Evolutionary conservation across 1,139 yeast genomes (phyloP).

Genomic region (Saccharomyces hybrid): DNA sequence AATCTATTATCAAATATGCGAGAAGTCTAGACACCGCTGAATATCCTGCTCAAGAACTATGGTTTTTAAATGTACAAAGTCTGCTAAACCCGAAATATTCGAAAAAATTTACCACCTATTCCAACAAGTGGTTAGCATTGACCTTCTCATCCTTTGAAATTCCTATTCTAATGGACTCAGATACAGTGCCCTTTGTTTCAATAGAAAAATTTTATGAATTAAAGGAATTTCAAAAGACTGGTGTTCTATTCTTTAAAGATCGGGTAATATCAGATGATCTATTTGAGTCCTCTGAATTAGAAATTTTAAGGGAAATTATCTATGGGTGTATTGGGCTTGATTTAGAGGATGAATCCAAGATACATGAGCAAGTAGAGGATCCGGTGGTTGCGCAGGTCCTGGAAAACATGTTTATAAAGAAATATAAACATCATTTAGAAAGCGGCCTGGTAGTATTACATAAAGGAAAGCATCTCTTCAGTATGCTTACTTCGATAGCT

Average conservation of each 20-base stretch:
- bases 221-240: slow-evolving; percentile 35
- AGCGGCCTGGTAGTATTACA: slow-evolving; percentile 47
- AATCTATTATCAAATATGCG: not conserved
- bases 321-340: not conserved
- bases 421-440: slow-evolving; percentile 42
- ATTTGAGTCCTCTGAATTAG: not conserved
- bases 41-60: not conserved
- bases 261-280: slow-evolving; percentile 22
- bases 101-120: slow-evolving; percentile 26
- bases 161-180: slow-evolving; percentile 45
- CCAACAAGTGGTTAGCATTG: slow-evolving; percentile 43
- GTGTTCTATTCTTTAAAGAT: slow-evolving; percentile 41
- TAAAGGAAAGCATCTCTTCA: slow-evolving; percentile 39
- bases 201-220: slow-evolving; percentile 15
- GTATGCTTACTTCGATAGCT: slow-evolving; percentile 39
- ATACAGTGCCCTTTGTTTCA: slow-evolving; percentile 41
- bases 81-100: slow-evolving; percentile 1
- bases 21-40: not conserved
- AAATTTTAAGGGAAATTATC: not conserved
- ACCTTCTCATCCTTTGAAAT: slow-evolving; percentile 45
- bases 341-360: not conserved
- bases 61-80: not conserved
- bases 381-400: not conserved
- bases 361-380: not conserved
- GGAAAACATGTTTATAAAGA: not conserved